Percentiles rank a stretch among this genome's conserved stretches.
Evolutionary conservation across 305 asterid species (phyloP).

Genomic region (Petunia hybrid): DNA sequence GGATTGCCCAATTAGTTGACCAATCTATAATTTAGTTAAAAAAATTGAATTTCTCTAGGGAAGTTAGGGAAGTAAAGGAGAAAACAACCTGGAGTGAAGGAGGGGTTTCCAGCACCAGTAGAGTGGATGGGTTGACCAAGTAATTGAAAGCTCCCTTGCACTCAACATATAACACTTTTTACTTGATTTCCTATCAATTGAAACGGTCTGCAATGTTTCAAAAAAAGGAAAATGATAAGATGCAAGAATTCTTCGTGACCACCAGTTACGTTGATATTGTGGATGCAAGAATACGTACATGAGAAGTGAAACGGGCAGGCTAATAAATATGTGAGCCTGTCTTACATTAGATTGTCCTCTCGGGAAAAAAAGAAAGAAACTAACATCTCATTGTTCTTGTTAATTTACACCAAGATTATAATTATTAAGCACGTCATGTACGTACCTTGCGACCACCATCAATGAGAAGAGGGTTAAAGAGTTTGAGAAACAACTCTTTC

Average conservation of each 20-base stretch:
- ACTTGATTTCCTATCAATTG: slow-evolving; percentile 51
- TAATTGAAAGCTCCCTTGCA: slow-evolving; percentile 70
- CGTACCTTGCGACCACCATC: slow-evolving; percentile 69
- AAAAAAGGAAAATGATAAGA: not conserved
- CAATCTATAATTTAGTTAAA: not conserved
- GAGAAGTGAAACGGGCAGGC: too few species aligned
- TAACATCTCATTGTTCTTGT: not conserved
- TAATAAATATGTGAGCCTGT: too few species aligned
- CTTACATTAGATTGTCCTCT: not conserved
- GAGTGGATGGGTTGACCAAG: slow-evolving; percentile 61
- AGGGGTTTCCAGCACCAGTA: slow-evolving; percentile 80
- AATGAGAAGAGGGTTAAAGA: slow-evolving; percentile 63
- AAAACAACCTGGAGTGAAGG: slow-evolving; percentile 54
- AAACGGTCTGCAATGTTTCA: slow-evolving; percentile 55
- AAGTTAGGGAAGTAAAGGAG: not conserved
- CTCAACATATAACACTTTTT: slow-evolving; percentile 73
- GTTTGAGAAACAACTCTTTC: slow-evolving; percentile 61
- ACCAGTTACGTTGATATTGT: not conserved
- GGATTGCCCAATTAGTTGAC: not conserved
- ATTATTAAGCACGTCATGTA: not conserved
- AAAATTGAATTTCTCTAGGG: not conserved
- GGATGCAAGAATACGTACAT: too few species aligned
- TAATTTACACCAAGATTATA: not conserved
- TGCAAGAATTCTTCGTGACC: not conserved
- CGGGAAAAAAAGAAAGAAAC: not conserved